A percentile compares a stretch with the other conserved stretches of the same genome.
Conservation (phyloP, 129 eudicot species). For the Sambucus nigra region DNA sequence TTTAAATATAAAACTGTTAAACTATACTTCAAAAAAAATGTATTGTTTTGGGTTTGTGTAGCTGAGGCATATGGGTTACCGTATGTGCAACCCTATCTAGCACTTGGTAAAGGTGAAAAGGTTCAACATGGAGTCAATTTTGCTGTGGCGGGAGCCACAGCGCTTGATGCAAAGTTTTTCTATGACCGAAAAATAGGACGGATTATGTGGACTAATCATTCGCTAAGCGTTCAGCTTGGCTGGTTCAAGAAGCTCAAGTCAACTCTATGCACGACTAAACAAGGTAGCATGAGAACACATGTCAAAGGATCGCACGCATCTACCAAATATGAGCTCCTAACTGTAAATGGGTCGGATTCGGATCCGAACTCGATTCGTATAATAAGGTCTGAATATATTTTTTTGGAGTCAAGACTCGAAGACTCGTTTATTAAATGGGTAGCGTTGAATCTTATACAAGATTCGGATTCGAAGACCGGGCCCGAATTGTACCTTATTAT, state of each 20-base stretch:
- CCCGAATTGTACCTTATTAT: no score
- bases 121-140: conserved; percentile 53
- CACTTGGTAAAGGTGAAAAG: conserved; percentile 24
- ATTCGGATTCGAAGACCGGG: no score
- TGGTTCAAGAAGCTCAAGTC: conserved; percentile 64
- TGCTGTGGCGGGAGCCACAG: conserved; percentile 83
- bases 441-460: no score
- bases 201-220: conserved; percentile 58
- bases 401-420: no score
- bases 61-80: conserved; percentile 73
- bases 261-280: conserved; percentile 41
- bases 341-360: no score
- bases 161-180: conserved; percentile 49
- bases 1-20: not conserved
- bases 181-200: conserved; percentile 34
- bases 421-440: no score
- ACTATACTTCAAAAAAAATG: not conserved
- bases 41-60: conserved; percentile 1
- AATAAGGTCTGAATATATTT: no score
- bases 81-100: conserved; percentile 49
- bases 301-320: no score
- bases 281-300: no score
- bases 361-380: no score
- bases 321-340: no score
- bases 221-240: conserved; percentile 48